These are phyloP conservation scores for Ophiostoma sp. DNA, from an alignment of 2,329 filamentous ascomycete species.

Conservation along the genomic window DNA sequence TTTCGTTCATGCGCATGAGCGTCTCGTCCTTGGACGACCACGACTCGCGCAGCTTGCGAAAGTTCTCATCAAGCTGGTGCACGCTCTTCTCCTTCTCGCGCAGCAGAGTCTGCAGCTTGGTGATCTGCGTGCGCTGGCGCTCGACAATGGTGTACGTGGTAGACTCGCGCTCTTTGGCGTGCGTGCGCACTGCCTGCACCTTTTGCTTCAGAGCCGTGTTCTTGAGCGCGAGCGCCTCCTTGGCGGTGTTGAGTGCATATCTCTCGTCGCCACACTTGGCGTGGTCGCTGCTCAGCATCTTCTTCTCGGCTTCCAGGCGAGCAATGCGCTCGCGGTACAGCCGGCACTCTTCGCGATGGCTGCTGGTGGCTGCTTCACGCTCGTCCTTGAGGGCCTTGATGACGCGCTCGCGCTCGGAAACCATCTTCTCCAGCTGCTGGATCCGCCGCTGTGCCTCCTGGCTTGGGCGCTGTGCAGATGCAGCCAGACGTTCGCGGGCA, in stretches of 20 bases:
- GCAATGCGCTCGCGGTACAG: constrained; percentile 27
- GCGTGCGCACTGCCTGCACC: constrained; percentile 21
- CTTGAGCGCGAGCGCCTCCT: constrained; percentile 21
- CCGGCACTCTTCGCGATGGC: constrained; percentile 26
- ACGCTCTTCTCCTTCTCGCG: constrained; percentile 26
- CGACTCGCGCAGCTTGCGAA: constrained; percentile 27
- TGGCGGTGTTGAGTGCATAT: constrained; percentile 21
- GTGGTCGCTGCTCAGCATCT: constrained; percentile 27
- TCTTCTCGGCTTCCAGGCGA: constrained; percentile 27
- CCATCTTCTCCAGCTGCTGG: constrained; percentile 28
- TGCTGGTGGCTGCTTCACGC: constrained; percentile 25
- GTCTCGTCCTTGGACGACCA: constrained; percentile 27
- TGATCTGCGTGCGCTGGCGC: constrained; percentile 25
- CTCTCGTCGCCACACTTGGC: constrained; percentile 26
- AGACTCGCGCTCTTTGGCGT: constrained; percentile 23
- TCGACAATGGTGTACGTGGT: constrained; percentile 22
- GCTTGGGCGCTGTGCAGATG: constrained; percentile 12
- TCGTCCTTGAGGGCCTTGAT: constrained; percentile 28
- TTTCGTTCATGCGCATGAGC: constrained; percentile 25
- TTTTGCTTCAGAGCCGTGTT: constrained; percentile 21
- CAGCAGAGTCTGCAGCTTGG: constrained; percentile 24
- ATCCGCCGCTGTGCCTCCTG: constrained; percentile 26
- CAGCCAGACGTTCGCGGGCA: constrained; percentile 20
- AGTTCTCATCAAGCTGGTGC: constrained; percentile 28
- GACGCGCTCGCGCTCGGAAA: constrained; percentile 28